These are phyloP conservation scores for Akanthomyces lecanii DNA, from an alignment of 2,329 filamentous ascomycete genomes.

Conservation along the genomic window DNA sequence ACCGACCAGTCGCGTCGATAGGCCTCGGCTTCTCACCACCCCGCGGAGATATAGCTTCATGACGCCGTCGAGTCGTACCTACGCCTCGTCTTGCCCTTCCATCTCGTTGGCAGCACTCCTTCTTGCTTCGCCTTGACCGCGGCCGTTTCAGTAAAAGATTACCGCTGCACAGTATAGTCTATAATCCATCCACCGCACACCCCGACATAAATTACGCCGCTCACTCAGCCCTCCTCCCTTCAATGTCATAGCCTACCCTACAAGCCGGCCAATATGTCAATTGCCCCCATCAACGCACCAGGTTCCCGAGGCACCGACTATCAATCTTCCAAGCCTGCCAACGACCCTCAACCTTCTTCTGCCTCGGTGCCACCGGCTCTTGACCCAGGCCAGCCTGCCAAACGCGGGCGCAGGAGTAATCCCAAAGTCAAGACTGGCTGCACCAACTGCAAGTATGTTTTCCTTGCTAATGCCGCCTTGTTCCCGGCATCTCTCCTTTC, in stretches of 20 bases:
- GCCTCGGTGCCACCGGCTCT: neutral
- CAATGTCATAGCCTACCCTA: slow-evolving; percentile 2
- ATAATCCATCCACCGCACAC: neutral
- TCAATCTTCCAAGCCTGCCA: neutral
- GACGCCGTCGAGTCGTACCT: no score
- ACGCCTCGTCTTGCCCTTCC: neutral
- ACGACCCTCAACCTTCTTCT: neutral
- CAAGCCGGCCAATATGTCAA: slow-evolving; percentile 6
- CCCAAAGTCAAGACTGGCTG: slow-evolving; percentile 65
- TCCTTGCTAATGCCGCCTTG: neutral
- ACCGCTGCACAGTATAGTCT: neutral
- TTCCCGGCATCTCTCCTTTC: neutral
- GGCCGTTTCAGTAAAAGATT: neutral
- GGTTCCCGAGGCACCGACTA: neutral
- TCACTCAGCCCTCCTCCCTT: neutral
- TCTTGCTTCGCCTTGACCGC: no score
- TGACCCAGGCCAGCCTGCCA: slow-evolving; percentile 24
- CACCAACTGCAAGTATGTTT: slow-evolving; percentile 62
- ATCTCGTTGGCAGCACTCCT: no score
- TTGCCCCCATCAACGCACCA: neutral
- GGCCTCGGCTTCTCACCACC: no score
- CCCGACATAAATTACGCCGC: neutral
- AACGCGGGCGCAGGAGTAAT: slow-evolving; percentile 49
- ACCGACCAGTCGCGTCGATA: no score
- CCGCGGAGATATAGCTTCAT: no score